Evolutionary conservation across 2,329 filamentous ascomycete genomes (phyloP).

Genomic region (Colletotrichum musicola): DNA sequence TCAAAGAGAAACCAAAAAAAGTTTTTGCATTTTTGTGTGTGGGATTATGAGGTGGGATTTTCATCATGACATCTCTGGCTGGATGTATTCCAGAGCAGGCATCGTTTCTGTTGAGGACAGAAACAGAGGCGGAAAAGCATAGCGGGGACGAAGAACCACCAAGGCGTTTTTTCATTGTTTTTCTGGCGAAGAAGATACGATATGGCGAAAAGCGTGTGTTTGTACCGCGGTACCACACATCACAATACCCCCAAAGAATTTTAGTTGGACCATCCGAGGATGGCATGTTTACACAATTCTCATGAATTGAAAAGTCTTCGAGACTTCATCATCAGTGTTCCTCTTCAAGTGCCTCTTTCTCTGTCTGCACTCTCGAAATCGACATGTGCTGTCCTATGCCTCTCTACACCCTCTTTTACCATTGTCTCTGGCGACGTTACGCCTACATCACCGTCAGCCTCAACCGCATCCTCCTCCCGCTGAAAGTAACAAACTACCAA

Average conservation of each 20-base stretch:
- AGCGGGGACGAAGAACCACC: too few relatives aligned
- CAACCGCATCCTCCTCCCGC: too few relatives aligned
- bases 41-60: conserved; percentile 28
- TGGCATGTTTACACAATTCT: conserved; percentile 21
- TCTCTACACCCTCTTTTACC: too few relatives aligned
- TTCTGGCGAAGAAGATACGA: conserved; percentile 58
- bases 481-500: too few relatives aligned
- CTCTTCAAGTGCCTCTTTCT: not conserved
- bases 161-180: conserved; percentile 48
- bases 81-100: too few relatives aligned
- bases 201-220: conserved; percentile 42
- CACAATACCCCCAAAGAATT: conserved; percentile 51
- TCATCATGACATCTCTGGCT: too few relatives aligned
- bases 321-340: not conserved
- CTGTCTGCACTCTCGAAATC: not conserved
- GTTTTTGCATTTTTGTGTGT: not conserved
- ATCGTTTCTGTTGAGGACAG: too few relatives aligned
- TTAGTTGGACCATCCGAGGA: conserved; percentile 21
- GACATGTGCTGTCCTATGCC: too few relatives aligned
- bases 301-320: conserved; percentile 20
- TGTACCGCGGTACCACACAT: not conserved
- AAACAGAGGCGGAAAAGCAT: too few relatives aligned
- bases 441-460: too few relatives aligned
- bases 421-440: too few relatives aligned
- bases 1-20: conserved; percentile 24